Percentiles rank a stretch among this genome's conserved stretches.
These are phyloP conservation scores for Chlamydomonas sp. DNA, from an alignment of 139 green algal genomes.

Conservation along the genomic window DNA sequence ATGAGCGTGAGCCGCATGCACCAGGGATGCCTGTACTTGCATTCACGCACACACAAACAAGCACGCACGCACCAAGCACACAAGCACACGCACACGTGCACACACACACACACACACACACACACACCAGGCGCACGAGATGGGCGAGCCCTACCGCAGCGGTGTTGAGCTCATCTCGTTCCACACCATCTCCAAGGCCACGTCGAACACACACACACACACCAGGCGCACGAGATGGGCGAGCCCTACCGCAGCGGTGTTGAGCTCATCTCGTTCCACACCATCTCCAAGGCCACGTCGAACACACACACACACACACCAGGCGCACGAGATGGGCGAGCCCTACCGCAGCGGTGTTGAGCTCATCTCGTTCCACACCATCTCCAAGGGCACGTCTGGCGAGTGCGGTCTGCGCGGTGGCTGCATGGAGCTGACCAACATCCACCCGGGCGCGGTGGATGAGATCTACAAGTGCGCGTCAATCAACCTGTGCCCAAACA, in stretches of 20 bases:
- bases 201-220: too few relatives aligned
- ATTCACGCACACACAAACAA: too few relatives aligned
- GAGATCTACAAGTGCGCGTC: constrained; percentile 81
- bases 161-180: constrained; percentile 71
- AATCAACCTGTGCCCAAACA: constrained; percentile 79
- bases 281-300: constrained; percentile 75
- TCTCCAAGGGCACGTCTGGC: constrained; percentile 53
- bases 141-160: constrained; percentile 51
- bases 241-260: constrained; percentile 41
- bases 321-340: constrained; percentile 56
- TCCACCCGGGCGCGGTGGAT: constrained; percentile 64
- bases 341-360: constrained; percentile 49
- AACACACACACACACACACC: too few relatives aligned
- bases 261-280: constrained; percentile 77
- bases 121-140: too few relatives aligned
- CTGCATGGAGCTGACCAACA: constrained; percentile 84
- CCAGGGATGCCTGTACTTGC: too few relatives aligned
- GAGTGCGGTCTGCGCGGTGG: constrained; percentile 68
- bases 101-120: too few relatives aligned
- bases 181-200: constrained; percentile 76
- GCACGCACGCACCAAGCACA: too few relatives aligned
- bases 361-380: constrained; percentile 73
- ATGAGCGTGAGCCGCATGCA: too few relatives aligned
- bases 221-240: constrained; percentile 62
- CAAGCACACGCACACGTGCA: too few relatives aligned